phyloP scores from a whole-genome alignment of 805 yeast genomes.

The Torulaspora franciscae region DNA sequence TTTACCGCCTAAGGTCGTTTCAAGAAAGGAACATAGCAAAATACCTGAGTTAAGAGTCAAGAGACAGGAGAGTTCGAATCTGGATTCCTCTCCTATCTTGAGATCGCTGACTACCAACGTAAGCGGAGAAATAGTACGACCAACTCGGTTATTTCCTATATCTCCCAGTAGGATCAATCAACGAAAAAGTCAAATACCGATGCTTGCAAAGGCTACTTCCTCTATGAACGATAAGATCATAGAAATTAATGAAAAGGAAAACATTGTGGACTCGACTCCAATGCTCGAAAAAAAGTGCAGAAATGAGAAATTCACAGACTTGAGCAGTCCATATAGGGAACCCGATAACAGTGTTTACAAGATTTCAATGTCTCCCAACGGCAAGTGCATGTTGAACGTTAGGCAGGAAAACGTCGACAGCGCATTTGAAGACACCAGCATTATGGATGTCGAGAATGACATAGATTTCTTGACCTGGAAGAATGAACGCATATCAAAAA shows the following conservation, averaged over 20 bases:
- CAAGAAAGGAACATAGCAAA: slow-evolving; percentile 11
- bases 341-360: slow-evolving; percentile 31
- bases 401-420: slow-evolving; percentile 19
- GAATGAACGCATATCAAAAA: slow-evolving; percentile 30
- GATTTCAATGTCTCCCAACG: slow-evolving; percentile 33
- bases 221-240: not conserved
- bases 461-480: slow-evolving; percentile 30
- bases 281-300: slow-evolving; percentile 2
- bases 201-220: slow-evolving; percentile 12
- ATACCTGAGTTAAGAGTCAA: slow-evolving; percentile 15
- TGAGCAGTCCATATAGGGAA: slow-evolving; percentile 31
- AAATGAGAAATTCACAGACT: slow-evolving; percentile 1
- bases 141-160: slow-evolving; percentile 27
- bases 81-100: slow-evolving; percentile 15
- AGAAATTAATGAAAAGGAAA: slow-evolving; percentile 11
- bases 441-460: slow-evolving; percentile 30
- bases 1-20: slow-evolving; percentile 17
- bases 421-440: slow-evolving; percentile 31
- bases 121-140: slow-evolving; percentile 15
- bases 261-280: slow-evolving; percentile 14
- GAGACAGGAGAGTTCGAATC: slow-evolving; percentile 13
- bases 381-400: slow-evolving; percentile 29
- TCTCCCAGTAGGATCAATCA: slow-evolving; percentile 20
- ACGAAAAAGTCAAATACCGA: slow-evolving; percentile 21
- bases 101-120: slow-evolving; percentile 4